Percentiles rank a stretch among this genome's conserved stretches.
phyloP scores from a whole-genome alignment of 352 stramenopile genomes.

The Thalassiosira livingstoniorum region DNA sequence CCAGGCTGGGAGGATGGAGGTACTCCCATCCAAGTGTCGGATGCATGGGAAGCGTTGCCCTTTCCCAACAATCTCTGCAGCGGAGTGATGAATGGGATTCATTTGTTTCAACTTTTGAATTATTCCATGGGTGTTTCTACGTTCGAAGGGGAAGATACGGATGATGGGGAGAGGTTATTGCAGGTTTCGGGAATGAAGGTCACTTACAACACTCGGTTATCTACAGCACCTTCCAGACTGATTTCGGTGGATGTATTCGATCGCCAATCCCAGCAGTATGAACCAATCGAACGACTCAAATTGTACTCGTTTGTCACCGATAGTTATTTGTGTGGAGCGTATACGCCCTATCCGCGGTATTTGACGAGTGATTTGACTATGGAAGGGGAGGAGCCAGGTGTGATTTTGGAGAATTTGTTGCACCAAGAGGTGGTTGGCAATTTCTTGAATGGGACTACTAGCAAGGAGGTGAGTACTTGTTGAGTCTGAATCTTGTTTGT shows the following conservation, averaged over 20 bases:
- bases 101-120: slow-evolving; percentile 54
- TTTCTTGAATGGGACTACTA: slow-evolving; percentile 12
- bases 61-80: slow-evolving; percentile 60
- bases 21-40: slow-evolving; percentile 34
- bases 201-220: slow-evolving; percentile 51
- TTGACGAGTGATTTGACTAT: slow-evolving; percentile 30
- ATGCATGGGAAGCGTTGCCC: slow-evolving; percentile 36
- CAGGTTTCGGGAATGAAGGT: slow-evolving; percentile 61
- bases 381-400: slow-evolving; percentile 34
- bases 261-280: slow-evolving; percentile 22
- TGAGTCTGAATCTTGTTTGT: too few relatives aligned
- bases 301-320: slow-evolving; percentile 58
- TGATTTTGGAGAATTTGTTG: neutral
- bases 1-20: slow-evolving; percentile 45
- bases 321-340: slow-evolving; percentile 40
- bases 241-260: slow-evolving; percentile 53
- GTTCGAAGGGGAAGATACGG: slow-evolving; percentile 35
- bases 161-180: slow-evolving; percentile 46
- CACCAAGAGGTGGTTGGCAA: slow-evolving; percentile 11
- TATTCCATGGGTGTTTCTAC: slow-evolving; percentile 40
- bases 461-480: slow-evolving; percentile 19
- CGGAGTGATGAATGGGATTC: slow-evolving; percentile 51
- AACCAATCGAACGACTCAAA: slow-evolving; percentile 36
- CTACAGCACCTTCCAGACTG: slow-evolving; percentile 22
- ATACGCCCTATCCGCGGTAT: slow-evolving; percentile 38